phyloP scores from a whole-genome alignment of 139 green algal genomes.

The Chloropicon primus region DNA sequence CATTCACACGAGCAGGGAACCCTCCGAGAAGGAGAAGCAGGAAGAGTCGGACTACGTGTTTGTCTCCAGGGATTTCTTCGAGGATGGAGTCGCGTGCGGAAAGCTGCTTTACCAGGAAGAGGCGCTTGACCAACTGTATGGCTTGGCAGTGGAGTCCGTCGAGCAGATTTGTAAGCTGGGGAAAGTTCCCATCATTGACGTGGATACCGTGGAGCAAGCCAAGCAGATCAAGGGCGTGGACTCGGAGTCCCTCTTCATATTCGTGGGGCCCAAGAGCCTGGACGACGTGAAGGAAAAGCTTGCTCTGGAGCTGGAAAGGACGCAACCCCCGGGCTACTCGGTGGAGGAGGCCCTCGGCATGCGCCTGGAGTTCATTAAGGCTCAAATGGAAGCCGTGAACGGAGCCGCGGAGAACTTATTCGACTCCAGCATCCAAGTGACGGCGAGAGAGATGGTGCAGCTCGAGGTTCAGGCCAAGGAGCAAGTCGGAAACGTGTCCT shows the following conservation, averaged over 20 bases:
- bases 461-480: slow-evolving; percentile 3
- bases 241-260: slow-evolving; percentile 29
- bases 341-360: not conserved
- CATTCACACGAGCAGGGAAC: not conserved
- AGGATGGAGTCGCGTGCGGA: not conserved
- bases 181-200: slow-evolving; percentile 39
- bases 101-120: not conserved
- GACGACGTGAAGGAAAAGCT: slow-evolving; percentile 13
- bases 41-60: not conserved
- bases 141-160: slow-evolving; percentile 24
- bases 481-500: slow-evolving; percentile 13
- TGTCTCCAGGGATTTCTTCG: not conserved
- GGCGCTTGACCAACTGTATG: slow-evolving; percentile 43
- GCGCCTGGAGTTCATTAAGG: not conserved
- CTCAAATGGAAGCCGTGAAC: not conserved
- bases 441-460: not conserved
- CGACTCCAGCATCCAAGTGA: not conserved
- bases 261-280: slow-evolving; percentile 1
- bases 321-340: slow-evolving; percentile 1
- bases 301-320: not conserved
- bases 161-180: slow-evolving; percentile 28
- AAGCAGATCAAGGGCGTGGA: slow-evolving; percentile 19
- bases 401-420: slow-evolving; percentile 32
- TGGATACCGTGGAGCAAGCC: slow-evolving; percentile 38
- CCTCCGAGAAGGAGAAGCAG: not conserved